Conservation (phyloP, 2,329 filamentous ascomycete species). For the Cadophora gregata region DNA sequence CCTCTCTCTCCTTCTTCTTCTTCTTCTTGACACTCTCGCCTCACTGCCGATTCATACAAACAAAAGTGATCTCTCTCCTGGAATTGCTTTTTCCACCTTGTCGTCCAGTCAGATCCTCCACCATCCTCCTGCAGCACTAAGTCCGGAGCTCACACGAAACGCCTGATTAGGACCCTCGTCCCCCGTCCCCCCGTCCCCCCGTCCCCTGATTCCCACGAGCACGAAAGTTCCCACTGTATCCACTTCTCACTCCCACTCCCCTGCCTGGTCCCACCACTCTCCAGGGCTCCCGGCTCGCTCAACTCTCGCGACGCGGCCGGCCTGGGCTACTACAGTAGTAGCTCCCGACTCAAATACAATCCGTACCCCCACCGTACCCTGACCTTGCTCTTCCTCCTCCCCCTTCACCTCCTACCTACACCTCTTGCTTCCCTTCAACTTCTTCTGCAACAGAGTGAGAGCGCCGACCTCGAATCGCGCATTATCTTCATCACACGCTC, state of each 20-base stretch:
- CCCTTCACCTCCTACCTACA: not conserved
- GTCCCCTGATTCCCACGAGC: not conserved
- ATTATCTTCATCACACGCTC: not conserved
- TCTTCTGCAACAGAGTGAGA: not conserved
- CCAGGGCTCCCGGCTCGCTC: not conserved
- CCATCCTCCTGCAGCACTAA: not conserved
- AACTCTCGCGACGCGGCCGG: constrained; percentile 1
- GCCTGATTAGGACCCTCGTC: constrained; percentile 15
- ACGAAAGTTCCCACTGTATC: not conserved
- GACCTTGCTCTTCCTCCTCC: not conserved
- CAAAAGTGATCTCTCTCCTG: not conserved
- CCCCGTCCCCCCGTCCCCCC: no score
- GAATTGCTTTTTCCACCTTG: not conserved
- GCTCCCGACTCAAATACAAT: constrained; percentile 20
- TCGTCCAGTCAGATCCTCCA: constrained; percentile 4
- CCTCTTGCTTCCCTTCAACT: not conserved
- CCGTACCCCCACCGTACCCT: not conserved
- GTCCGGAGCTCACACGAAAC: constrained; percentile 9
- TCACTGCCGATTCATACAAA: not conserved
- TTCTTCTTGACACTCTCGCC: not conserved
- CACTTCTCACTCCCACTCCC: not conserved
- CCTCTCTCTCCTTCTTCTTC: not conserved
- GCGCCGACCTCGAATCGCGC: constrained; percentile 11
- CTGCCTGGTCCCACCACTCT: not conserved
- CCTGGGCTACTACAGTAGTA: no score